phyloP scores from a whole-genome alignment of 2,329 filamentous ascomycete genomes.

The Claviceps maximensis region DNA sequence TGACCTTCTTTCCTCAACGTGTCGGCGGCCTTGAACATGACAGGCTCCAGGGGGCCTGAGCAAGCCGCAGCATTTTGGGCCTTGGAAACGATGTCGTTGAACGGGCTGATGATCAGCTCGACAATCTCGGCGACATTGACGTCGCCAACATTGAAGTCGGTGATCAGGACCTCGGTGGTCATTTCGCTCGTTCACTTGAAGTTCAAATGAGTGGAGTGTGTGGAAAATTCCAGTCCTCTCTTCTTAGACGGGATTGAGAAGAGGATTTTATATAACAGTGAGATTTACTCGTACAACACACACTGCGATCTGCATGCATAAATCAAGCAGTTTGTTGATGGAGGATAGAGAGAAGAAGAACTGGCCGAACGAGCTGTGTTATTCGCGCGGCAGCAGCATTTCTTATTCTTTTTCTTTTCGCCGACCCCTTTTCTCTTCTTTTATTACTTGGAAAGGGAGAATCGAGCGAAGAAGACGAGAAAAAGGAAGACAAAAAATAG shows the following conservation, averaged over 20 bases:
- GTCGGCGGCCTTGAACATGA: constrained; percentile 37
- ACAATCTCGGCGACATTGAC: constrained; percentile 24
- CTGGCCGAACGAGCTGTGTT: too few relatives aligned
- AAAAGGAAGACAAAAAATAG: too few relatives aligned
- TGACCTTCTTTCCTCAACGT: constrained; percentile 34
- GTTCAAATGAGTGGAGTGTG: neutral
- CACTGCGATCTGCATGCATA: neutral
- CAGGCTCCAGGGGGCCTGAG: constrained; percentile 25
- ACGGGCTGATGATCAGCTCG: constrained; percentile 35
- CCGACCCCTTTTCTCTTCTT: too few relatives aligned
- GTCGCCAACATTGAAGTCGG: too few relatives aligned
- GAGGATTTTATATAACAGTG: too few relatives aligned
- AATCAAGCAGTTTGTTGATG: neutral
- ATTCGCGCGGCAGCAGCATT: too few relatives aligned
- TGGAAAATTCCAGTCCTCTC: neutral
- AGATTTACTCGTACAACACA: neutral
- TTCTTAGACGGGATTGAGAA: too few relatives aligned
- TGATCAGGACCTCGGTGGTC: too few relatives aligned
- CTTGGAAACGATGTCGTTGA: constrained; percentile 39
- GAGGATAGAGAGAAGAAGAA: neutral
- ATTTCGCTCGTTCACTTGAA: neutral
- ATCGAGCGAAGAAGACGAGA: too few relatives aligned
- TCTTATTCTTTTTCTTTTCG: too few relatives aligned
- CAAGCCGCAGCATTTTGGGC: constrained; percentile 32
- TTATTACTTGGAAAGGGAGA: neutral